Percentiles rank a stretch among this genome's conserved stretches.
Conservation (phyloP, 805 yeast species). For the Hyphopichia homilentoma region DNA sequence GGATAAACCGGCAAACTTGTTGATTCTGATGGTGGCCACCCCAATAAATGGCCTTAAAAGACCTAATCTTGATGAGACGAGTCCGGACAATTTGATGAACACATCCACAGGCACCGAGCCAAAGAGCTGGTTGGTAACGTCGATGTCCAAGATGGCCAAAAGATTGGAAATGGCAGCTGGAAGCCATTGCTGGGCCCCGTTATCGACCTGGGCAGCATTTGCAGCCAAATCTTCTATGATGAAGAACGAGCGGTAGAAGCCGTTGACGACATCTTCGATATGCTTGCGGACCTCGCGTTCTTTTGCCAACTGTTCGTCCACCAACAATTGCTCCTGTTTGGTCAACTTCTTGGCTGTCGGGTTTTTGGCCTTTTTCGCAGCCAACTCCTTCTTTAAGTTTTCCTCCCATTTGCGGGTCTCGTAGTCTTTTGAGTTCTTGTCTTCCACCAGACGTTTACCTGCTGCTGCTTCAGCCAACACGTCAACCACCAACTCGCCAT, state of each 20-base stretch:
- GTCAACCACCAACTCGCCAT: slow-evolving; percentile 67
- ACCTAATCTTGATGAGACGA: slow-evolving; percentile 51
- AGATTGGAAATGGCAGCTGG: slow-evolving; percentile 56
- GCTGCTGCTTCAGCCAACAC: slow-evolving; percentile 44
- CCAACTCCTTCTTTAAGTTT: slow-evolving; percentile 69
- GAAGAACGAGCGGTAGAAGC: slow-evolving; percentile 47
- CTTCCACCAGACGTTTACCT: slow-evolving; percentile 43
- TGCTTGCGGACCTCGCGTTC: slow-evolving; percentile 56
- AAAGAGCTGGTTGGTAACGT: slow-evolving; percentile 29
- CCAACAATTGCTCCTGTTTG: slow-evolving; percentile 68
- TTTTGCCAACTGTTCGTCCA: slow-evolving; percentile 57
- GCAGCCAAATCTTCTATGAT: slow-evolving; percentile 52
- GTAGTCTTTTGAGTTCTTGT: slow-evolving; percentile 78
- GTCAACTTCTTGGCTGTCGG: slow-evolving; percentile 51
- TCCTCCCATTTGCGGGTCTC: slow-evolving; percentile 88
- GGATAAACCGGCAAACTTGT: slow-evolving; percentile 44
- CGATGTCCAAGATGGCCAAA: slow-evolving; percentile 40
- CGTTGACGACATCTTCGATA: slow-evolving; percentile 35
- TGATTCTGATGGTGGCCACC: slow-evolving; percentile 61
- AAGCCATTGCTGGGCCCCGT: slow-evolving; percentile 69
- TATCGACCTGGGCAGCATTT: slow-evolving; percentile 51
- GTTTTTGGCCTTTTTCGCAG: slow-evolving; percentile 28
- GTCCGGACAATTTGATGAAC: slow-evolving; percentile 52
- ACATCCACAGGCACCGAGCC: slow-evolving; percentile 45
- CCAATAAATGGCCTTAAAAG: slow-evolving; percentile 55